phyloP scores from a whole-genome alignment of 1,284 basidiomycete genomes.

The Trametes hirsuta region DNA sequence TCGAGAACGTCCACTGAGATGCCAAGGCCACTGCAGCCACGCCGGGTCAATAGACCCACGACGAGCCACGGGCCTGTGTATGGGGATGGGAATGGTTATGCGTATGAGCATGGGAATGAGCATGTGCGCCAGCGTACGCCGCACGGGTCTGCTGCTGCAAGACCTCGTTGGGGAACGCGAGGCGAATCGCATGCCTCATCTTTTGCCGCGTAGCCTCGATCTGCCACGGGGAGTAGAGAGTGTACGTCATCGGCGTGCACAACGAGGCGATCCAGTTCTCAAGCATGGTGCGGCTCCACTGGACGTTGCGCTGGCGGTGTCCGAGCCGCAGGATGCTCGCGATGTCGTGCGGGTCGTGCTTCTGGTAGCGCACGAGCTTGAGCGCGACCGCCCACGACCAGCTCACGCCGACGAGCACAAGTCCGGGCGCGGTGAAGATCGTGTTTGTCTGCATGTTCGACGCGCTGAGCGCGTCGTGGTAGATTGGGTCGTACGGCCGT shows the following conservation, averaged over 20 bases:
- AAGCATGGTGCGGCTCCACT: conserved; percentile 56
- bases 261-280: conserved; percentile 55
- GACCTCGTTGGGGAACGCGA: conserved; percentile 23
- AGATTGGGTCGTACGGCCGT: conserved; percentile 59
- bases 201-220: conserved; percentile 48
- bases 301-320: conserved; percentile 47
- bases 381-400: conserved; percentile 71
- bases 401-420: conserved; percentile 60
- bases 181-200: conserved; percentile 51
- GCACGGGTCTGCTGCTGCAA: background rate
- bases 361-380: conserved; percentile 67
- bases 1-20: background rate
- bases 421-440: conserved; percentile 56
- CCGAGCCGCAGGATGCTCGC: conserved; percentile 54
- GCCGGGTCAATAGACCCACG: background rate
- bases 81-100: background rate
- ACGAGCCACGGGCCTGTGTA: background rate
- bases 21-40: background rate
- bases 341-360: conserved; percentile 44
- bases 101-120: background rate
- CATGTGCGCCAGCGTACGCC: background rate
- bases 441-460: conserved; percentile 58
- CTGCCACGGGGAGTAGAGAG: conserved; percentile 45
- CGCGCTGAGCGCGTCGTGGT: conserved; percentile 49
- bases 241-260: conserved; percentile 62